phyloP scores from a whole-genome alignment of 2,329 filamentous ascomycete species.

The Stachybotrys chartarum region DNA sequence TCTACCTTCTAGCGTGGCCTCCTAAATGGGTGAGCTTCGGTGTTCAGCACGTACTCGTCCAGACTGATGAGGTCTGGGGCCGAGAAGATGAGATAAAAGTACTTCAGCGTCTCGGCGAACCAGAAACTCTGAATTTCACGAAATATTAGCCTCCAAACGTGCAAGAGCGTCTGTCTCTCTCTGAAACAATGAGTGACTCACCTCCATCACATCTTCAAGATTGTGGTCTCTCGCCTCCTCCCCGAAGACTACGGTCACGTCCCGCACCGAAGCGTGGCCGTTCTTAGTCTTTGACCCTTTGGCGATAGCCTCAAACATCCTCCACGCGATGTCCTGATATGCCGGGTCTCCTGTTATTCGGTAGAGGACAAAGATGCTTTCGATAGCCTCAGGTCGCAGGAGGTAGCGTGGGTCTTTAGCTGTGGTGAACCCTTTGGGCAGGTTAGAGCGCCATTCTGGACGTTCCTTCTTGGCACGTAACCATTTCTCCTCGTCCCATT shows the following conservation, averaged over 20 bases:
- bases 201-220: slow-evolving; percentile 1
- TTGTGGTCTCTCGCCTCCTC: background rate
- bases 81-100: slow-evolving; percentile 1
- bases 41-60: slow-evolving; percentile 1
- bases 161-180: background rate
- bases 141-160: background rate
- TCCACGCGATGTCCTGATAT: slow-evolving; percentile 43
- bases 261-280: slow-evolving; percentile 41
- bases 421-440: slow-evolving; percentile 56
- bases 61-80: background rate
- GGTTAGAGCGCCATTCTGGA: slow-evolving; percentile 11
- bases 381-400: slow-evolving; percentile 45
- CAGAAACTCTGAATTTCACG: background rate
- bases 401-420: slow-evolving; percentile 42
- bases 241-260: slow-evolving; percentile 17
- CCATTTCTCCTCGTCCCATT: slow-evolving; percentile 29
- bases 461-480: slow-evolving; percentile 19
- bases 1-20: background rate
- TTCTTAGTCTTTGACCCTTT: slow-evolving; percentile 37
- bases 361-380: slow-evolving; percentile 47
- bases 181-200: background rate
- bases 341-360: slow-evolving; percentile 39
- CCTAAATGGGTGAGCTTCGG: slow-evolving; percentile 1
- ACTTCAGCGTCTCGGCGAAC: slow-evolving; percentile 1
- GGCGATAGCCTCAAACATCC: slow-evolving; percentile 43